phyloP scores from a whole-genome alignment of 2,329 filamentous ascomycete genomes.

The Cordyceps javanica region DNA sequence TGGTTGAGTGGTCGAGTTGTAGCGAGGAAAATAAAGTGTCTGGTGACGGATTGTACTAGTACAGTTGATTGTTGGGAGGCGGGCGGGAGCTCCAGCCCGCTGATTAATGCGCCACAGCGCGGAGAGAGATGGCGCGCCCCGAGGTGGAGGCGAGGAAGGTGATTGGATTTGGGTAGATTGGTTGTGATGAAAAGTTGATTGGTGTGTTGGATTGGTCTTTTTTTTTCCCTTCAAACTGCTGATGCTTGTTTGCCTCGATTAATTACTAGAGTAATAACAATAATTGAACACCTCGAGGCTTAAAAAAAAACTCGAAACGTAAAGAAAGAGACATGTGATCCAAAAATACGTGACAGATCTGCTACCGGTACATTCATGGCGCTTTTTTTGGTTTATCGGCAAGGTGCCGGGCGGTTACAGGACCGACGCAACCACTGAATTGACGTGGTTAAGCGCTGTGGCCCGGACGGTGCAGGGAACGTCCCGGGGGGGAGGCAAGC shows the following conservation, averaged over 20 bases:
- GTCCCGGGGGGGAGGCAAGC: neutral
- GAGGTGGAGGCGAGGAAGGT: neutral
- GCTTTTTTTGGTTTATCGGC: neutral
- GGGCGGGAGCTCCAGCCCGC: neutral
- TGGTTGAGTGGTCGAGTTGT: too few relatives aligned
- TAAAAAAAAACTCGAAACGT: too few relatives aligned
- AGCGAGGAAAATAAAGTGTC: too few relatives aligned
- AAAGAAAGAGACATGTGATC: neutral
- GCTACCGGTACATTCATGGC: neutral
- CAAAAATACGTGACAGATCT: neutral
- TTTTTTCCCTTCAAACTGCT: neutral
- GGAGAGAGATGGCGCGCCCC: neutral
- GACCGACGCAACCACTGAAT: neutral
- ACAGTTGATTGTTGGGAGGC: too few relatives aligned
- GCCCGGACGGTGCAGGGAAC: neutral
- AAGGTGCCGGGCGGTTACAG: neutral
- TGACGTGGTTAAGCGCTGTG: constrained; percentile 5
- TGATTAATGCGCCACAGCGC: neutral
- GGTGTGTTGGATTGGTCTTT: neutral
- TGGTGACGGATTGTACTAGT: too few relatives aligned
- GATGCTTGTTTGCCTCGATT: too few relatives aligned
- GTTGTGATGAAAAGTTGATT: neutral
- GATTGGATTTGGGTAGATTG: neutral
- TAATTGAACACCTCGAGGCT: neutral
- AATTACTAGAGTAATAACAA: neutral